Evolutionary conservation across 2,329 filamentous ascomycete species (phyloP).

Genomic region (Sporothrix sp.): DNA sequence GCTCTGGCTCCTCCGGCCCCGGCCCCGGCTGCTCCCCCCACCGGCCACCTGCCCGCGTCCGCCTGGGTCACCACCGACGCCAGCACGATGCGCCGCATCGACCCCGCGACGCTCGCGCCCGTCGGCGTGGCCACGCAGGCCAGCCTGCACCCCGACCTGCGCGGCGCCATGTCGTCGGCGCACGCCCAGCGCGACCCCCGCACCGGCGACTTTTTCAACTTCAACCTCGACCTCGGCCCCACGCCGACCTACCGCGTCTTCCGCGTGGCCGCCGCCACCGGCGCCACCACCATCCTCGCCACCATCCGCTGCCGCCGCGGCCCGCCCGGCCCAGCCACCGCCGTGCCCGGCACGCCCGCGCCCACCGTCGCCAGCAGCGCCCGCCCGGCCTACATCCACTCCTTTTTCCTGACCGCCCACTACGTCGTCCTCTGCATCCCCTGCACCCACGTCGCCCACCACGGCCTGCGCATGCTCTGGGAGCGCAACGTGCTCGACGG

Average conservation of each 20-base stretch:
- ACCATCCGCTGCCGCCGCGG: slow-evolving; percentile 30
- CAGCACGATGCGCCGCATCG: slow-evolving; percentile 47
- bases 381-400: slow-evolving; percentile 68
- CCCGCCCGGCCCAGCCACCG: background rate
- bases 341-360: background rate
- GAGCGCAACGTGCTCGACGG: slow-evolving; percentile 59
- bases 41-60: slow-evolving; percentile 31
- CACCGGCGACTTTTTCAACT: slow-evolving; percentile 73
- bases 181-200: slow-evolving; percentile 62
- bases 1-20: no score
- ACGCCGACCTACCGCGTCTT: slow-evolving; percentile 60
- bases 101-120: slow-evolving; percentile 64
- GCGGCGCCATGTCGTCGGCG: slow-evolving; percentile 56
- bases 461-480: slow-evolving; percentile 53
- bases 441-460: slow-evolving; percentile 47
- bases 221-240: slow-evolving; percentile 58
- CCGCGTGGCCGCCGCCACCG: slow-evolving; percentile 48
- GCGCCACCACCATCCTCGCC: slow-evolving; percentile 61
- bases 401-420: slow-evolving; percentile 61
- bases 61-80: slow-evolving; percentile 48
- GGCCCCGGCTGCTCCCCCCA: slow-evolving; percentile 5
- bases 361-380: background rate
- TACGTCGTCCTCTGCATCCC: slow-evolving; percentile 68
- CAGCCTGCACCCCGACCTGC: slow-evolving; percentile 56
- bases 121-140: slow-evolving; percentile 52